Evolutionary conservation across 192 early-diverging fungal genomes (phyloP).

Genomic region (Coemansia sp.): DNA sequence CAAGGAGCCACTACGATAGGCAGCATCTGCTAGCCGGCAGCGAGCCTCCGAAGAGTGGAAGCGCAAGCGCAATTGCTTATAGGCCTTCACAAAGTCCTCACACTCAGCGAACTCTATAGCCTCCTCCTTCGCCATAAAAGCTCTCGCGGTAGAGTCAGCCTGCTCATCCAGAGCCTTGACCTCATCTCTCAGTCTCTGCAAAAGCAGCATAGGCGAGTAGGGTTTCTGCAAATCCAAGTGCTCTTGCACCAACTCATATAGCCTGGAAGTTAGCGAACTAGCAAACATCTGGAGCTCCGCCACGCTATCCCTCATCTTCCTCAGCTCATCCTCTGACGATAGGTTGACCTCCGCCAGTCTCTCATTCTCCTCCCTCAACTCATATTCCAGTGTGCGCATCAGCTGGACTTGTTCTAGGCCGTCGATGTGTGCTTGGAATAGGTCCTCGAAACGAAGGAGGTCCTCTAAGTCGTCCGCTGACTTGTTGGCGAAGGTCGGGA

Average conservation of each 20-base stretch:
- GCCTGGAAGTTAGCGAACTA: slow-evolving; percentile 44
- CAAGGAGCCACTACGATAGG: slow-evolving; percentile 39
- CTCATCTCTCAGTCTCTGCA: slow-evolving; percentile 22
- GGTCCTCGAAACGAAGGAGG: slow-evolving; percentile 50
- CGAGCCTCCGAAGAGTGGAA: slow-evolving; percentile 36
- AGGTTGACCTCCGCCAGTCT: slow-evolving; percentile 45
- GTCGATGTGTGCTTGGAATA: slow-evolving; percentile 55
- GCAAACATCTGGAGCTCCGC: slow-evolving; percentile 53
- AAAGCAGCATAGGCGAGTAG: slow-evolving; percentile 39
- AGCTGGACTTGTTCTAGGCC: slow-evolving; percentile 55
- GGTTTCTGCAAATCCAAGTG: slow-evolving; percentile 51
- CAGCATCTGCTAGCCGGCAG: slow-evolving; percentile 23
- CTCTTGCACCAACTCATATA: slow-evolving; percentile 53
- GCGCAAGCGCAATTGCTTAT: slow-evolving; percentile 22
- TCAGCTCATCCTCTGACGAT: slow-evolving; percentile 42
- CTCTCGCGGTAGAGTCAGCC: slow-evolving; percentile 18
- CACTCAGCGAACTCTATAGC: slow-evolving; percentile 19
- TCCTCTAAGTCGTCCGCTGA: slow-evolving; percentile 53
- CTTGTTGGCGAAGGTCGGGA: slow-evolving; percentile 56
- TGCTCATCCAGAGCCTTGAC: slow-evolving; percentile 16
- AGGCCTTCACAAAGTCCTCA: slow-evolving; percentile 53
- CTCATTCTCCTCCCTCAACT: slow-evolving; percentile 53
- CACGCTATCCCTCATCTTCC: slow-evolving; percentile 46
- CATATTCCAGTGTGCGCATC: slow-evolving; percentile 52
- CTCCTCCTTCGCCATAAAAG: slow-evolving; percentile 16